These are phyloP conservation scores for Trypanosoma congolense DNA, from an alignment of 208 protist species.

Conservation along the genomic window DNA sequence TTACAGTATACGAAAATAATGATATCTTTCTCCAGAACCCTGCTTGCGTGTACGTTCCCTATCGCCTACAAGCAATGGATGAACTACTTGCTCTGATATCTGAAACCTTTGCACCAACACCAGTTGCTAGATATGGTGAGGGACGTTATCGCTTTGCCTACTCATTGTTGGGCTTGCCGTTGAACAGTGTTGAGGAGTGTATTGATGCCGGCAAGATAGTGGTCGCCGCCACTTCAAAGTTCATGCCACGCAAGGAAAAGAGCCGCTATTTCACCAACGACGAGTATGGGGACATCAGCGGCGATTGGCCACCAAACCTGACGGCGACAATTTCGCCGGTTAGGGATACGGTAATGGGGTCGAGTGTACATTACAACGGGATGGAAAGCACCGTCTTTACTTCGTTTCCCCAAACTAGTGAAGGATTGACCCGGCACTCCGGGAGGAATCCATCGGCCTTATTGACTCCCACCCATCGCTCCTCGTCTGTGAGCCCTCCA, in stretches of 20 bases:
- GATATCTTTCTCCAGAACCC: conserved; percentile 48
- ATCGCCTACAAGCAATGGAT: conserved; percentile 54
- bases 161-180: conserved; percentile 46
- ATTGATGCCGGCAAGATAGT: conserved; percentile 48
- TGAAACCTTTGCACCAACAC: conserved; percentile 20
- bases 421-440: too few relatives aligned
- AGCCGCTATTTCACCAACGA: neutral
- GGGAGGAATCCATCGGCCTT: too few relatives aligned
- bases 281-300: neutral
- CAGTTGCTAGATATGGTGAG: conserved; percentile 18
- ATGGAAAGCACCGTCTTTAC: too few relatives aligned
- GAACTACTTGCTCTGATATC: conserved; percentile 56
- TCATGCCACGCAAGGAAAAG: conserved; percentile 26
- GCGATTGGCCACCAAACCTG: too few relatives aligned
- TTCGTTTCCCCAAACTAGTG: too few relatives aligned
- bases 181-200: conserved; percentile 74
- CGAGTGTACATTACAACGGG: too few relatives aligned
- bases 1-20: conserved; percentile 59
- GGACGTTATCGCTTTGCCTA: conserved; percentile 74
- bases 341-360: neutral
- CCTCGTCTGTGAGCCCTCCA: too few relatives aligned
- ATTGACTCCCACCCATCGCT: too few relatives aligned
- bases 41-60: conserved; percentile 29
- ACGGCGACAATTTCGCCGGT: neutral
- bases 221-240: conserved; percentile 54